Evolutionary conservation across 495 filamentous ascomycete genomes (phyloP).

Genomic region (Xanthoparmelia taractica): DNA sequence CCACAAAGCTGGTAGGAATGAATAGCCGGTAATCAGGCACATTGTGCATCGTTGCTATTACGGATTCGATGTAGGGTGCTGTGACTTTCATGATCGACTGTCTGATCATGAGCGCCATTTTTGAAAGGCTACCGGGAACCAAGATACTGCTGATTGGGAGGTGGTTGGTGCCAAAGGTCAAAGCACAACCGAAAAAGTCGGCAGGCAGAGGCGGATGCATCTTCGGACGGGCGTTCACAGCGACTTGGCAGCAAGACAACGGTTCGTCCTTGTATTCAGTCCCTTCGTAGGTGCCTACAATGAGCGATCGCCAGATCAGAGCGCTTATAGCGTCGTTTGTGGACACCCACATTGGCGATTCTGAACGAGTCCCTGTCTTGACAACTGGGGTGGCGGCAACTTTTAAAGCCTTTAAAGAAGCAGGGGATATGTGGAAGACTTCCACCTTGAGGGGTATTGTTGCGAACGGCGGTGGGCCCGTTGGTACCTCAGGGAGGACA

Average conservation of each 20-base stretch:
- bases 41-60: neutral
- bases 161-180: neutral
- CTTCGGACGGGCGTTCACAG: neutral
- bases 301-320: conserved; percentile 1
- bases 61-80: neutral
- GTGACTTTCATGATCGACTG: conserved; percentile 4
- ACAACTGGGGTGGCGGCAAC: neutral
- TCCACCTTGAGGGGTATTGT: neutral
- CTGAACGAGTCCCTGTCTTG: neutral
- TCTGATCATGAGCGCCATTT: conserved; percentile 1
- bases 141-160: neutral
- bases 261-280: conserved; percentile 6
- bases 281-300: neutral
- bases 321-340: conserved; percentile 2
- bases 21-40: neutral
- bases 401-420: conserved; percentile 4
- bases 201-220: neutral
- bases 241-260: conserved; percentile 4
- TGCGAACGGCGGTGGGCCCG: neutral
- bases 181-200: neutral
- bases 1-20: neutral
- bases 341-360: conserved; percentile 1
- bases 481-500: conserved; percentile 2
- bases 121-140: neutral
- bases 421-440: conserved; percentile 9